These are phyloP conservation scores for Hypomontagnella monticulosa DNA, from an alignment of 495 filamentous ascomycete genomes.

Conservation along the genomic window DNA sequence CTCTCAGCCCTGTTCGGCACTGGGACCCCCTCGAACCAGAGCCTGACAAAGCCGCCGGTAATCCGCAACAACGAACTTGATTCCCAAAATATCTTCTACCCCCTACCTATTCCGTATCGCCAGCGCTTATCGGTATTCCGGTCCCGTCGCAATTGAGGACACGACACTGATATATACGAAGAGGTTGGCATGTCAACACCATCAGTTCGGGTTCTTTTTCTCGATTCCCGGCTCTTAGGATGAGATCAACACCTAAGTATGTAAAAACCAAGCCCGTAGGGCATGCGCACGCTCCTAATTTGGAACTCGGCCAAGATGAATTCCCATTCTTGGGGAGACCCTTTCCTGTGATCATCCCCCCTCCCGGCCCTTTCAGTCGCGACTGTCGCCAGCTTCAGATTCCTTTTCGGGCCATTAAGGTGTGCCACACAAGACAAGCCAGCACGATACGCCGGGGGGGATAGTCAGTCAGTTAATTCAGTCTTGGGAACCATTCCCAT, in stretches of 20 bases:
- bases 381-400: slow-evolving; percentile 23
- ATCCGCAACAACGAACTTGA: slow-evolving; percentile 2
- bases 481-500: slow-evolving; percentile 32
- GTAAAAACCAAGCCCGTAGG: neutral
- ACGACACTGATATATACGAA: slow-evolving; percentile 15
- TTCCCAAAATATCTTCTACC: slow-evolving; percentile 33
- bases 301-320: slow-evolving; percentile 17
- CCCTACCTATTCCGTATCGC: slow-evolving; percentile 15
- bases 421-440: slow-evolving; percentile 42
- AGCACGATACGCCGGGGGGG: slow-evolving; percentile 32
- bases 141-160: slow-evolving; percentile 12
- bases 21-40: slow-evolving; percentile 6
- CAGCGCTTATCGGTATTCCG: slow-evolving; percentile 39
- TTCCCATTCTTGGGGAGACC: slow-evolving; percentile 36
- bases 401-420: slow-evolving; percentile 22
- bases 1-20: slow-evolving; percentile 40
- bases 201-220: slow-evolving; percentile 4
- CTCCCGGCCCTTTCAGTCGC: slow-evolving; percentile 16
- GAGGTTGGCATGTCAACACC: slow-evolving; percentile 14
- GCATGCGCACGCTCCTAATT: slow-evolving; percentile 26
- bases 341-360: slow-evolving; percentile 13
- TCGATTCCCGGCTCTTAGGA: slow-evolving; percentile 1
- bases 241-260: slow-evolving; percentile 19
- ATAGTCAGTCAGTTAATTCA: no score
- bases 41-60: slow-evolving; percentile 14